Evolutionary conservation across 2,329 filamentous ascomycete genomes (phyloP), one percentile per base, ranked within the genome.

Genomic region (Phyllosticta citriasiana): DNA sequence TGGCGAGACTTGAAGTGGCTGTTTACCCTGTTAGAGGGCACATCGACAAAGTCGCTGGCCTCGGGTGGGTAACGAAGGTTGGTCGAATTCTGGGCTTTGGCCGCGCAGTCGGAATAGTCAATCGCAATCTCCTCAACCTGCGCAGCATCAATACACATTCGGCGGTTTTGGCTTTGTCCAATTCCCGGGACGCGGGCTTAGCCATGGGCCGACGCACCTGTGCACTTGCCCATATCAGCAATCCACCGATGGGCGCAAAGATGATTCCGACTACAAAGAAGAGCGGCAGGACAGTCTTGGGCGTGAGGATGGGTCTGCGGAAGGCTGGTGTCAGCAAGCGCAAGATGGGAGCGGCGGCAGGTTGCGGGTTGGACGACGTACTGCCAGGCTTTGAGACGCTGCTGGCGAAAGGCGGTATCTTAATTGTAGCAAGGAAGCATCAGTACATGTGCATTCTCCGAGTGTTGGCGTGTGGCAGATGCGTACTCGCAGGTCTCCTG

Each of bases 341-440:
- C 24, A 19, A 16, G 22, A 30, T 40, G 12, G 55, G 47, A 26
- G 40, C 52, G n/a, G 55, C 57, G 40, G 35, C 60, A 27, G 24
- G 14, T 26, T 52, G 59, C 60, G 62, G 58, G 67, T 54, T 59
- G 55, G 52, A 84, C 91, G 40, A 47, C 40, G 77, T 81, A 95
- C 88, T 99, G 94, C 94, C 94, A 99, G 79, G 94, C 94, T 78
- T 97, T 97, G 75, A 99, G 78, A 72, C 94, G 87, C 77, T 99
- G 94, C 74, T 99, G 94, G 69, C 94, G 85, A 74, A 97, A 99
- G 10, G 94, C 94, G 63, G 93, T 97, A 78, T 97, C 91, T 96
- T 71, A 9, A 33, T 19, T 27, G 22, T 53, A 25, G 57, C 73
- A 65, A 73, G 67, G 62, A 65, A 61, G 27, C 40, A 55, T 61